Evolutionary conservation across 352 stramenopile species (phyloP), one percentile per base, ranked within the genome.

Genomic region (Phytophthora litchii): DNA sequence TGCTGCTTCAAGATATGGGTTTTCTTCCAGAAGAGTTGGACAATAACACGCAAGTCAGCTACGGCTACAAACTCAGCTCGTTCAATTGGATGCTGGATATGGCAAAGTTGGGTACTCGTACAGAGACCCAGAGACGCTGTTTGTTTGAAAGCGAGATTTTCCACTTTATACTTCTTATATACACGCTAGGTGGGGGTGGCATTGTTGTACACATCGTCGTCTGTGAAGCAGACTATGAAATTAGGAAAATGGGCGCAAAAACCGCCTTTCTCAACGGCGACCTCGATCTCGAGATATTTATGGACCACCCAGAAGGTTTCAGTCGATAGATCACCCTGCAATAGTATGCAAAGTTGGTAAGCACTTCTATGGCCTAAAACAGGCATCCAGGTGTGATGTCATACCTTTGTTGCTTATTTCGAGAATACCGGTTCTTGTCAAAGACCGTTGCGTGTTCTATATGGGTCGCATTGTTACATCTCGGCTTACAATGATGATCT

Each of bases 1-100:
- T 23, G 6, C 2, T 50, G 42, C 12, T 63, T 63, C 21, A 63
- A 52, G 37, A 46, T 56, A 8, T 63, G 45, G 45, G 37, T 56
- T 13, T 56, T 44, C 19, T 20, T 31, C 29, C 11, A 1, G 1
- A 13, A 20, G 29, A 2, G 29, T 13, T 7, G 7, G 7, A 2
- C 0, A 17, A 32, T 0, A 4, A 21, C 3, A 13, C 29, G 3
- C 1, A 3, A 1, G 49, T 54, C 34, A 54, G 37, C 34, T 54
- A 37, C 35, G 36, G n/a, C 1, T 29, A 56, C 48, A 47, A 46
- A 3, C n/a, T 32, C 1, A 12, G 37, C 12, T 56, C 36, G 0
- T 20, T 59, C 13, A 59, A 51, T 13, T 6, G 25, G 19, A 43
- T 51, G 40, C 4, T 59, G 10, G 3, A 34, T 3, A 12, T 11